These are phyloP conservation scores for Phyllosticta citribraziliensis DNA, from an alignment of 2,329 filamentous ascomycete species.

Conservation along the genomic window DNA sequence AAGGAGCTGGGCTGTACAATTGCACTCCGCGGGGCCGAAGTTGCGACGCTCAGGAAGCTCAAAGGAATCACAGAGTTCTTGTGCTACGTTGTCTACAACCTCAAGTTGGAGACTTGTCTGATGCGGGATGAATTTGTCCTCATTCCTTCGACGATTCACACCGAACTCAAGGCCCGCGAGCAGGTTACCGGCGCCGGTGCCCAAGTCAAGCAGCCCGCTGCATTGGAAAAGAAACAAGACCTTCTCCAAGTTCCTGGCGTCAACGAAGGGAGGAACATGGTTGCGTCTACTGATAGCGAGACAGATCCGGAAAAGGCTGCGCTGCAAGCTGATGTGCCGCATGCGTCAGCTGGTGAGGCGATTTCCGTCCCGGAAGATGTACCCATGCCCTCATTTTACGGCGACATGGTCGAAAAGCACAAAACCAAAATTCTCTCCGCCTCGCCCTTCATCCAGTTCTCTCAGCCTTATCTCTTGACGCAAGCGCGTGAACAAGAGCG, in stretches of 20 bases:
- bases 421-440: conserved; percentile 88
- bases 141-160: conserved; percentile 53
- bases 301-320: conserved; percentile 1
- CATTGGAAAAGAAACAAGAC: neutral
- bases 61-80: conserved; percentile 97
- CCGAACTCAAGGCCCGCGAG: conserved; percentile 20
- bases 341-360: conserved; percentile 31
- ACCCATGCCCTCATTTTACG: conserved; percentile 85
- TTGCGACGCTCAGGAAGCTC: conserved; percentile 61
- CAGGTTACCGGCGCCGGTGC: conserved; percentile 1
- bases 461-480: conserved; percentile 86
- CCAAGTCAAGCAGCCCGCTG: neutral
- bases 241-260: neutral
- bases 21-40: conserved; percentile 72
- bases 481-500: conserved; percentile 85
- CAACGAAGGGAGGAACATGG: neutral
- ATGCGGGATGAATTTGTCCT: conserved; percentile 88
- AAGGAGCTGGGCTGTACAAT: conserved; percentile 92
- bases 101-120: conserved; percentile 89
- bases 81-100: conserved; percentile 97
- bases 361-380: conserved; percentile 57
- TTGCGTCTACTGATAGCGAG: neutral
- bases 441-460: conserved; percentile 93
- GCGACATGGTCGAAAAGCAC: conserved; percentile 88
- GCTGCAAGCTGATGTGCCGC: conserved; percentile 9